A percentile compares a stretch with the other conserved stretches of the same genome.
Conservation (phyloP, 139 green algal species). For the Choricystis sp. region DNA sequence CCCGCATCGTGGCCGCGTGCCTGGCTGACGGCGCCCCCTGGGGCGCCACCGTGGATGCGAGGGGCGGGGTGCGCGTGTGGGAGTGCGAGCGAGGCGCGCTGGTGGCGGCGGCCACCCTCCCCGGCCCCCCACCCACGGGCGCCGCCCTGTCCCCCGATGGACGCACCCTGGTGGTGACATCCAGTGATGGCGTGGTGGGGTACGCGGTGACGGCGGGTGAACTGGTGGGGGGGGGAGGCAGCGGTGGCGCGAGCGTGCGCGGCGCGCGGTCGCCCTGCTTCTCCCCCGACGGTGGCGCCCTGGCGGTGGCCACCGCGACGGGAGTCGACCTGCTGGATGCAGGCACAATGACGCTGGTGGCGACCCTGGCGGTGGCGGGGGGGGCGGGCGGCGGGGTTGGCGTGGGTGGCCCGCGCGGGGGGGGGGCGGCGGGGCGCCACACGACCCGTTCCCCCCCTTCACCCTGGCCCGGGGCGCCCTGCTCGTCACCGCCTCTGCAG, state of each 20-base stretch:
- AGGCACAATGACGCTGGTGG: no score
- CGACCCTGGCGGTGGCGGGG: no score
- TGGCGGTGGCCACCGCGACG: no score
- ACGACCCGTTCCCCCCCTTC: no score
- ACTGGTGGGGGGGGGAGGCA: not conserved
- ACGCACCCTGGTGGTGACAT: not conserved
- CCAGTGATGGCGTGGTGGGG: not conserved
- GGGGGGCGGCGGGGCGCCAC: no score
- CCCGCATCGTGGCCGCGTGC: not conserved
- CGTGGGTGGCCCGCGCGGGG: no score
- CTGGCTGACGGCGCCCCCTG: not conserved
- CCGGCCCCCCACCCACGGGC: no score
- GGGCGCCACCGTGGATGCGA: not conserved
- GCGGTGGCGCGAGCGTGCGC: no score
- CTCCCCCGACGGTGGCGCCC: not conserved
- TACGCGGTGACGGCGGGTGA: not conserved
- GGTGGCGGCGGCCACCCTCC: not conserved
- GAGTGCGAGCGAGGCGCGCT: not conserved
- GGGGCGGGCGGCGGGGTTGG: no score
- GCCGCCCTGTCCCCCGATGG: not conserved
- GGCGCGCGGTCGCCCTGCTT: not conserved
- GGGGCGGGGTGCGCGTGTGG: not conserved
- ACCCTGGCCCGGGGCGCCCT: no score
- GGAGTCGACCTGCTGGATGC: no score
- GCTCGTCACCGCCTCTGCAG: no score